These are phyloP conservation scores for Phaeosphaeriaceae sp. DNA, from an alignment of 2,329 filamentous ascomycete genomes.

Conservation along the genomic window DNA sequence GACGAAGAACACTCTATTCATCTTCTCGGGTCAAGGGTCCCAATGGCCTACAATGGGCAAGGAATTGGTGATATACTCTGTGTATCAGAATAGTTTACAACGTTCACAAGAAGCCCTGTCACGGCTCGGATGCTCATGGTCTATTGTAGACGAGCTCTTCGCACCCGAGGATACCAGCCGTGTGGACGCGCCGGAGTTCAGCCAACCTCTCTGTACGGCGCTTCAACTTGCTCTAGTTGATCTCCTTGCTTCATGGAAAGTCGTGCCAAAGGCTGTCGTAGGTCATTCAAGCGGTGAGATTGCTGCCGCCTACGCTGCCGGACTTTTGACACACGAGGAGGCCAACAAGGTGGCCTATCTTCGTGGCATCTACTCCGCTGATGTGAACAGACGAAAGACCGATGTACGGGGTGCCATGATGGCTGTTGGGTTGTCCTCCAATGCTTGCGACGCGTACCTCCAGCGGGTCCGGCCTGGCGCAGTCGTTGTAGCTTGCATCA, in stretches of 20 bases:
- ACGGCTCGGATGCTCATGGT: too few relatives aligned
- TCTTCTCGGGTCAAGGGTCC: not conserved
- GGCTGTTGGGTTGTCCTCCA: conserved; percentile 6
- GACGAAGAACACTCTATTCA: too few relatives aligned
- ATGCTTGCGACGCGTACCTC: conserved; percentile 3
- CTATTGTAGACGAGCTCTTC: conserved; percentile 12
- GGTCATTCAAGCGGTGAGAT: conserved; percentile 55
- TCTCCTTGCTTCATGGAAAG: conserved; percentile 33
- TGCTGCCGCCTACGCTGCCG: conserved; percentile 48
- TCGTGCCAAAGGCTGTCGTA: conserved; percentile 44
- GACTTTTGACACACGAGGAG: conserved; percentile 19
- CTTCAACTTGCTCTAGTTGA: conserved; percentile 47
- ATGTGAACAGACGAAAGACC: too few relatives aligned
- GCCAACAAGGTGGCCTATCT: conserved; percentile 32
- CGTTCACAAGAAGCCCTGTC: too few relatives aligned
- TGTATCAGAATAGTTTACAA: not conserved
- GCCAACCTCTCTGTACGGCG: conserved; percentile 47
- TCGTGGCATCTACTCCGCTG: conserved; percentile 14
- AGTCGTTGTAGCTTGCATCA: conserved; percentile 19
- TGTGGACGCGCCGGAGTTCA: conserved; percentile 25
- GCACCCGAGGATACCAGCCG: not conserved
- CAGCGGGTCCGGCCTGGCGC: not conserved
- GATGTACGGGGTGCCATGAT: conserved; percentile 10
- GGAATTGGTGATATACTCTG: not conserved
- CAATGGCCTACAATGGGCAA: not conserved